Percentiles rank a stretch among this genome's conserved stretches.
phyloP scores from a whole-genome alignment of 768 basidiomycete genomes.

The Russula compacta region DNA sequence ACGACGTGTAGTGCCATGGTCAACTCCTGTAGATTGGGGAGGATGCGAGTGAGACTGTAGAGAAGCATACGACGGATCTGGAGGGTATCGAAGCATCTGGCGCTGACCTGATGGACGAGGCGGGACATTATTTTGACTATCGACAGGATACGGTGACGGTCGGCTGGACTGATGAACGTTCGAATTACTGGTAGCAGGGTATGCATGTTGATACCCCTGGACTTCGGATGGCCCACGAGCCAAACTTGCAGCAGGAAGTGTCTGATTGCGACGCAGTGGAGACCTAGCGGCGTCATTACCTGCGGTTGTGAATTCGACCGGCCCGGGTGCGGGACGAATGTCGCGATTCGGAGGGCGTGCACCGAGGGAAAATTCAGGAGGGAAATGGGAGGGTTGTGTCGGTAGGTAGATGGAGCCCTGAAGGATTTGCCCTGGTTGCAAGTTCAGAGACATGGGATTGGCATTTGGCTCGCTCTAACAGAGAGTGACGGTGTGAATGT shows the following conservation, averaged over 20 bases:
- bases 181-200: neutral
- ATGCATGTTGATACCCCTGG: too few relatives aligned
- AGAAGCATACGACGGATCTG: neutral
- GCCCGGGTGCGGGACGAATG: neutral
- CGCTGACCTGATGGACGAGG: neutral
- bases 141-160: neutral
- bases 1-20: neutral
- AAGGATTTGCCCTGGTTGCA: constrained; percentile 29
- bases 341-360: constrained; percentile 9
- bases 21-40: neutral
- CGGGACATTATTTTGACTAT: neutral
- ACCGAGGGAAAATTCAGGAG: constrained; percentile 4
- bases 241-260: neutral
- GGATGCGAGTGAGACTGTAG: neutral
- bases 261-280: constrained; percentile 11
- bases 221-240: neutral
- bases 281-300: neutral
- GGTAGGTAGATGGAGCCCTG: constrained; percentile 19
- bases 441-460: constrained; percentile 22
- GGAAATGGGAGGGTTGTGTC: constrained; percentile 6
- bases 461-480: constrained; percentile 10
- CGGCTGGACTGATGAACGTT: neutral
- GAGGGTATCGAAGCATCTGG: neutral
- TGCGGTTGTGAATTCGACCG: neutral
- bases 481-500: neutral